These are phyloP conservation scores for Carallia pectinifolia DNA, from an alignment of 345 rosid species.

Conservation along the genomic window DNA sequence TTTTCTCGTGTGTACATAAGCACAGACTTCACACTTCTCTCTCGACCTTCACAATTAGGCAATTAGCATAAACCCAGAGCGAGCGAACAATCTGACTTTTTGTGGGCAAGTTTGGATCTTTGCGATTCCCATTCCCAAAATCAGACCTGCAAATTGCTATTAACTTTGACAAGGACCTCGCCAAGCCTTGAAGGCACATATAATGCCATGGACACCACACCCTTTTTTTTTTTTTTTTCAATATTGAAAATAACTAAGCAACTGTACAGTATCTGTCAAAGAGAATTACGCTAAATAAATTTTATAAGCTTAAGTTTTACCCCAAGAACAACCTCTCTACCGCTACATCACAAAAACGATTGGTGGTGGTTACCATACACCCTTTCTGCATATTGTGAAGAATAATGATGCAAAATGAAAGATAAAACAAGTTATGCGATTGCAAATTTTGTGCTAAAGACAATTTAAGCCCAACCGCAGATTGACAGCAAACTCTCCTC, in stretches of 20 bases:
- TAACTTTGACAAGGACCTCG: constrained; percentile 48
- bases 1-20: background rate
- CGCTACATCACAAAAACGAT: constrained; percentile 9
- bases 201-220: constrained; percentile 1
- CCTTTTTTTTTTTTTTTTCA: too few relatives aligned
- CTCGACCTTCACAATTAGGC: background rate
- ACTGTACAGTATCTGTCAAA: too few relatives aligned
- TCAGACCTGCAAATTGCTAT: constrained; percentile 26
- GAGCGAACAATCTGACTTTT: constrained; percentile 11
- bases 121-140: constrained; percentile 32
- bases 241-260: too few relatives aligned
- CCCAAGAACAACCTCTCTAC: too few relatives aligned
- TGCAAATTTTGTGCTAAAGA: constrained; percentile 13
- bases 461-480: constrained; percentile 25
- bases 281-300: too few relatives aligned
- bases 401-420: constrained; percentile 28
- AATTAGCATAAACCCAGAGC: background rate
- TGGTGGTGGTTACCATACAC: constrained; percentile 30
- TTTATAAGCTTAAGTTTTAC: too few relatives aligned
- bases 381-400: constrained; percentile 10
- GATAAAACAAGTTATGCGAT: constrained; percentile 20
- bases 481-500: constrained; percentile 4
- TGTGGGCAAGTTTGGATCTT: constrained; percentile 41
- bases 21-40: background rate
- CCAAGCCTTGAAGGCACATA: constrained; percentile 27